Base-by-base conservation (phyloP, 805 yeast genomes). In the Candida ovalis region DNA sequence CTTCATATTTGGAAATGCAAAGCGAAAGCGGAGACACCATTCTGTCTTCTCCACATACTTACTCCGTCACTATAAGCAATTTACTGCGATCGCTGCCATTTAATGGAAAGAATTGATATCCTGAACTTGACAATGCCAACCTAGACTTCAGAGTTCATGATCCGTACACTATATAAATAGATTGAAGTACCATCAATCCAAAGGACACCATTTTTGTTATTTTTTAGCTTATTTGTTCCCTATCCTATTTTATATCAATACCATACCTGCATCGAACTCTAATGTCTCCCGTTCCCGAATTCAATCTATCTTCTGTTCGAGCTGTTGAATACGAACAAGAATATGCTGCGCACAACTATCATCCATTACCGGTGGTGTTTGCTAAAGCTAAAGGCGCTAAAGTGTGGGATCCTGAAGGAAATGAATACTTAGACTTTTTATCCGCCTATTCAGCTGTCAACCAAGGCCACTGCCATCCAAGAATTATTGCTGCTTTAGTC, bases 381-480 rank as follows among this genome's bases (percentile, higher is more conserved):
- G 77, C 86, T 61, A 82, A 77, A 61, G 98, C 96, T 15, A 55
- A 67, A 50, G 98, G 98, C 43, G 96, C 97, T 24, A 85, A 88
- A 56, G 97, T 92, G 21, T 92, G 97, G 97, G 98, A 92, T 67
- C 97, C 97, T 7, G 98, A 92, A 71, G 97, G 97, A 55, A 88
- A 84, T 36, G 91, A 90, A 66, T 92, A 91, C 69, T 73, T 92
- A 55, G 98, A 92, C 69, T 92, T 92, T 64, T 73, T 92, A 51
- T 86, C 96, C 17, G 97, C 97, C 12, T 92, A 92, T 71, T 89
- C 97, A 24, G 98, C 98, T 4, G 97, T 92, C 30, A 92, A 92
- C 74, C 97, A 92, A 70, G 98, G 98, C 50, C 98, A 92, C 68
- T 91, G 97, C 67, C 98, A 92, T 67, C 97, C 98, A 48, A 83